Evolutionary conservation across 495 filamentous ascomycete genomes (phyloP).

Genomic region (Aspergillus sparsus): DNA sequence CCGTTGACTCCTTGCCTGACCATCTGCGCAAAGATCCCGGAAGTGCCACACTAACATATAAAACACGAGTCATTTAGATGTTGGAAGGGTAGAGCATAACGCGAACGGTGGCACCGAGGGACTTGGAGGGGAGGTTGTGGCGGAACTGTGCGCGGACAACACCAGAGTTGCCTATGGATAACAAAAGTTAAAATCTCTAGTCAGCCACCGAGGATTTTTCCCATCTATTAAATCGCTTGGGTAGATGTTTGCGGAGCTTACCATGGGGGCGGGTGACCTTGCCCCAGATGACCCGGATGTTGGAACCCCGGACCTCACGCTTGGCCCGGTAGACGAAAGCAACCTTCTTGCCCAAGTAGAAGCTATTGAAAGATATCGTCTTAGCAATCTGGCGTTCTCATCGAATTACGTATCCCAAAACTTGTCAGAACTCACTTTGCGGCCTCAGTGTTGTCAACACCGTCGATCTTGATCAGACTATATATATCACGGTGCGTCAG

Average conservation of each 20-base stretch:
- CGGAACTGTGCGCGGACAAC: conserved; percentile 96
- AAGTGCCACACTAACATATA: conserved; percentile 42
- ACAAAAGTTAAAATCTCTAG: conserved; percentile 17
- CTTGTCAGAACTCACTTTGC: conserved; percentile 65
- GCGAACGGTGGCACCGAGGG: conserved; percentile 94
- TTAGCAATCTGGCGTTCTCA: conserved; percentile 23
- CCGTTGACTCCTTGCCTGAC: conserved; percentile 49
- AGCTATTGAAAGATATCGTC: conserved; percentile 47
- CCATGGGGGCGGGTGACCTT: conserved; percentile 95
- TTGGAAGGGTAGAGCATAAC: conserved; percentile 97
- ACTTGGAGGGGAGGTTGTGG: conserved; percentile 88
- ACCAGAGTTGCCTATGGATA: conserved; percentile 79
- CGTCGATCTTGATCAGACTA: conserved; percentile 92
- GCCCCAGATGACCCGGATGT: conserved; percentile 99
- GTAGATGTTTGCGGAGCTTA: conserved; percentile 36
- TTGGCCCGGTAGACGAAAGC: conserved; percentile 95
- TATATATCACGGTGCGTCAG: conserved; percentile 27
- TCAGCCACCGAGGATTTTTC: background rate
- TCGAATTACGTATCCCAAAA: too few relatives aligned
- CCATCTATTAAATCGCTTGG: background rate
- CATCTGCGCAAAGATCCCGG: conserved; percentile 46
- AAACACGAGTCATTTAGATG: conserved; percentile 45
- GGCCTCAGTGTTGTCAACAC: conserved; percentile 82
- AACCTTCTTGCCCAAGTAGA: conserved; percentile 94
- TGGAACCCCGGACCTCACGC: conserved; percentile 89